Base-by-base conservation (phyloP, 495 filamentous ascomycete genomes). In the Barbatosphaeria neglecta region DNA sequence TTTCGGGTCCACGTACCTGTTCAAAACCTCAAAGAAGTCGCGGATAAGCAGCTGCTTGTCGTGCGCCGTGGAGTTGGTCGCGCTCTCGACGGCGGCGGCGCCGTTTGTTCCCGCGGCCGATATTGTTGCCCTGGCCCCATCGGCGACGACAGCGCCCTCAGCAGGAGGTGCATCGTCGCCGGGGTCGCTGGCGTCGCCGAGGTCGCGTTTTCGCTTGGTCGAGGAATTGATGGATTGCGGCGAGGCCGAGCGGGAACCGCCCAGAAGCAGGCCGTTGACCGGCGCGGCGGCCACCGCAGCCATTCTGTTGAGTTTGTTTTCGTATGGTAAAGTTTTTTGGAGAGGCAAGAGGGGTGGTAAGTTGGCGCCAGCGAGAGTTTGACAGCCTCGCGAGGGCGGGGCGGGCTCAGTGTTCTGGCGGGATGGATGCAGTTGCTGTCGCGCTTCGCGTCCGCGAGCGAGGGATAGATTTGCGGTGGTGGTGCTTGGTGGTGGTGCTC, bases 131-230 rank as follows among this genome's bases (percentile, higher is more conserved):
- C 62, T 64, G 6, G 52, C 46, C 18, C 45, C 46, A 24, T 49
- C 41, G 49, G 39, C n/a, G n/a, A n/a, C n/a, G n/a, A n/a, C n/a
- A n/a, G n/a, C n/a, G n/a, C n/a, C n/a, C n/a, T n/a, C n/a, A n/a
- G n/a, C n/a, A n/a, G 27, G 53, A 45, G 48, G 56, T 64, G 60
- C 49, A 51, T 13, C 15, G 49, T 49, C 37, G 53, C 35, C n/a
- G 58, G n/a, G n/a, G n/a, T n/a, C 56, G 46, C 56, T 53, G 45
- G 67, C 66, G 46, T 69, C 66, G 52, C 49, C 64, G 9, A 66
- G 49, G 54, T 74, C 75, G 67, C 73, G 75, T 61, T 78, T 78
- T 54, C 75, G 69, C 65, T 78, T 78, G 58, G 64, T 64, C 39
- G 70, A 67, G 45, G 60, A 59, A 51, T 58, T 60, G 56, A 60